A percentile compares a stretch with the other conserved stretches of the same genome.
These are phyloP conservation scores for Scheffersomyces cryptocercus DNA, from an alignment of 1,139 yeast genomes.

Conservation along the genomic window DNA sequence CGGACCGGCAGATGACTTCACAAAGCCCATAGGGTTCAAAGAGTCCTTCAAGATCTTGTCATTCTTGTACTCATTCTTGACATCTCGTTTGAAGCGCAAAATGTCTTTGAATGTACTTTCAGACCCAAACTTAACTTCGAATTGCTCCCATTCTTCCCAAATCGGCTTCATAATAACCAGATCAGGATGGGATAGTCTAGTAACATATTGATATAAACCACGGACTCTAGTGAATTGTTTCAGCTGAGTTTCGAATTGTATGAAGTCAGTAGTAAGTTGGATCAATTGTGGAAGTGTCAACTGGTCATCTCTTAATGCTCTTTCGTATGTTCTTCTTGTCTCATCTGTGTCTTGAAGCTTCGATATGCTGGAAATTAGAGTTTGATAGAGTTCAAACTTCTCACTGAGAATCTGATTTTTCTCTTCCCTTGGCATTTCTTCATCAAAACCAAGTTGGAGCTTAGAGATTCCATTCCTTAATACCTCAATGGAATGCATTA, in stretches of 20 bases:
- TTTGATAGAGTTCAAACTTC: slow-evolving; percentile 23
- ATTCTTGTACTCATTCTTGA: slow-evolving; percentile 34
- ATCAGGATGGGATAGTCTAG: slow-evolving; percentile 21
- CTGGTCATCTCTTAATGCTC: slow-evolving; percentile 21
- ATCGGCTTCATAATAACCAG: slow-evolving; percentile 25
- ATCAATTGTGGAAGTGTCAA: slow-evolving; percentile 30
- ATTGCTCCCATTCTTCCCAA: slow-evolving; percentile 72
- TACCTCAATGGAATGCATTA: slow-evolving; percentile 29
- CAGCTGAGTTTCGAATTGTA: slow-evolving; percentile 48
- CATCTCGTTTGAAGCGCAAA: slow-evolving; percentile 59
- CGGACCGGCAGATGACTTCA: slow-evolving; percentile 30
- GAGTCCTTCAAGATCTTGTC: slow-evolving; percentile 23
- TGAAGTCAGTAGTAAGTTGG: slow-evolving; percentile 35
- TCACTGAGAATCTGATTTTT: slow-evolving; percentile 17
- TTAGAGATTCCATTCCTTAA: slow-evolving; percentile 20
- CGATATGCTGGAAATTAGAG: slow-evolving; percentile 11
- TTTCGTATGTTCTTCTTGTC: slow-evolving; percentile 19
- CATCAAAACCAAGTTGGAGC: slow-evolving; percentile 3
- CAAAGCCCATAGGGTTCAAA: slow-evolving; percentile 57
- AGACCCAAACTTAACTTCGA: slow-evolving; percentile 70
- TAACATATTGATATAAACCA: slow-evolving; percentile 49
- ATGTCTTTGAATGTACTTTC: slow-evolving; percentile 75
- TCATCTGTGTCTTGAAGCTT: slow-evolving; percentile 13
- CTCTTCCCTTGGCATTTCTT: slow-evolving; percentile 1
- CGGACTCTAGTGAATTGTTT: slow-evolving; percentile 62